phyloP scores from a whole-genome alignment of 163 green algal species.

The Scenedesmus sp. region DNA sequence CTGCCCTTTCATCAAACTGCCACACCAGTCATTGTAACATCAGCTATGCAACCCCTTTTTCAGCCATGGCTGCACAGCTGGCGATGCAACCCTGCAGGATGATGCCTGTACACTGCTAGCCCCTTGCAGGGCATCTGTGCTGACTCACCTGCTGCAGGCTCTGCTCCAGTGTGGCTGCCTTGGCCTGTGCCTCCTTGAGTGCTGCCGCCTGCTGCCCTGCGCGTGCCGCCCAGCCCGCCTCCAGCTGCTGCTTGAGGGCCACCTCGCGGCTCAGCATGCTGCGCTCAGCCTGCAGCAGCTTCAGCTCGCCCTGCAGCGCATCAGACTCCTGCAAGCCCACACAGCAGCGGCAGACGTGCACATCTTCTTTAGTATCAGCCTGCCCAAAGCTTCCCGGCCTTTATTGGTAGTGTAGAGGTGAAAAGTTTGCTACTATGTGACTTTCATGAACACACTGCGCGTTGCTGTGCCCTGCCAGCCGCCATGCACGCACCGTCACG shows the following conservation, averaged over 20 bases:
- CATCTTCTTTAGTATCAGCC: no score
- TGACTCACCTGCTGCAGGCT: conserved; percentile 65
- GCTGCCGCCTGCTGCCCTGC: conserved; percentile 76
- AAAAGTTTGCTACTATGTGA: no score
- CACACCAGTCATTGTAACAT: no score
- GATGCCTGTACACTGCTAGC: neutral
- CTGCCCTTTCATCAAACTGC: no score
- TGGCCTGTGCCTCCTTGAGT: conserved; percentile 75
- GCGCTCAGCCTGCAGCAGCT: conserved; percentile 76
- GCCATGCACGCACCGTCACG: conserved; percentile 60
- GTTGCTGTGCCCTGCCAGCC: neutral
- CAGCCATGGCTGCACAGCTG: neutral
- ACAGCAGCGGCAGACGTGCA: neutral
- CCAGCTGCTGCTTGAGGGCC: conserved; percentile 81
- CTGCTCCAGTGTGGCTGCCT: conserved; percentile 76
- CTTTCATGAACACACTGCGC: no score
- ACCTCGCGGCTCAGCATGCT: conserved; percentile 65
- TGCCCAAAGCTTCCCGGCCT: no score
- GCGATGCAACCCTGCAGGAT: neutral
- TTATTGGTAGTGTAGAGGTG: no score
- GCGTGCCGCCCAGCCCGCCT: conserved; percentile 84
- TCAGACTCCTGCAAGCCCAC: conserved; percentile 77
- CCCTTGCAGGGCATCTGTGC: no score
- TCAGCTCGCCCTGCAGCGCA: conserved; percentile 79
- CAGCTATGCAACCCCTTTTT: no score